Conservation (phyloP, 2,329 filamentous ascomycete genomes). For the Beauveria asiatica region DNA sequence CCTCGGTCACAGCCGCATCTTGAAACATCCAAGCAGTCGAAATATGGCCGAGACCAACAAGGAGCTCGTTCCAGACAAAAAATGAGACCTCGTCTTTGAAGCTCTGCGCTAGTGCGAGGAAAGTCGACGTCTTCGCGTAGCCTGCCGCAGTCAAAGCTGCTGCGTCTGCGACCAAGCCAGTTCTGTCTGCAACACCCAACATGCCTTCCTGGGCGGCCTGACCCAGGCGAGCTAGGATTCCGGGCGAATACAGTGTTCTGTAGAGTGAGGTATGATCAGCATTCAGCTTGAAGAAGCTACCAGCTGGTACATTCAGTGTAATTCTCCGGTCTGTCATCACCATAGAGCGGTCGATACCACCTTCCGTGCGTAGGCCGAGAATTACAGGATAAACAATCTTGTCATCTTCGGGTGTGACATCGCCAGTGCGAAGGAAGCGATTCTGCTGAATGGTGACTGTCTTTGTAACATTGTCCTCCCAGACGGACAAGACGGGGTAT, state of each 20-base stretch:
- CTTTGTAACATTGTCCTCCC: constrained; percentile 44
- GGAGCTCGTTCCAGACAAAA: constrained; percentile 90
- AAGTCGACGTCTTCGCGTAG: constrained; percentile 89
- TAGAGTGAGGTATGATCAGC: constrained; percentile 90
- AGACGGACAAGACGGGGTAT: constrained; percentile 82
- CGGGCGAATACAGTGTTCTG: constrained; percentile 77
- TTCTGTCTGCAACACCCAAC: constrained; percentile 79
- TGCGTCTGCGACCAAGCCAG: constrained; percentile 90
- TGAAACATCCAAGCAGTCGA: constrained; percentile 77
- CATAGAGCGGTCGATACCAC: constrained; percentile 57
- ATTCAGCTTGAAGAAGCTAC: constrained; percentile 94
- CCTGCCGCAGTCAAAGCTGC: constrained; percentile 83
- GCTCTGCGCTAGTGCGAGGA: constrained; percentile 75
- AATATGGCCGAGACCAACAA: constrained; percentile 65
- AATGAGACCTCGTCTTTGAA: constrained; percentile 80
- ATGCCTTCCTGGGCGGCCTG: constrained; percentile 64
- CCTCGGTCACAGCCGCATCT: constrained; percentile 61
- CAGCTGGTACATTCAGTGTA: constrained; percentile 65
- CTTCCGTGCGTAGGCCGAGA: constrained; percentile 73
- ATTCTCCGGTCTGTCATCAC: constrained; percentile 49
- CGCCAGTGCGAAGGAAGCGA: constrained; percentile 84
- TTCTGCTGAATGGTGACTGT: constrained; percentile 88
- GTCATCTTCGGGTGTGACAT: constrained; percentile 90
- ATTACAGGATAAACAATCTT: constrained; percentile 82
- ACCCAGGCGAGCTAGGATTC: constrained; percentile 79